Percentiles rank a stretch among this genome's conserved stretches.
These are phyloP conservation scores for Blastobotrys indianensis DNA, from an alignment of 1,139 yeast genomes.

Conservation along the genomic window DNA sequence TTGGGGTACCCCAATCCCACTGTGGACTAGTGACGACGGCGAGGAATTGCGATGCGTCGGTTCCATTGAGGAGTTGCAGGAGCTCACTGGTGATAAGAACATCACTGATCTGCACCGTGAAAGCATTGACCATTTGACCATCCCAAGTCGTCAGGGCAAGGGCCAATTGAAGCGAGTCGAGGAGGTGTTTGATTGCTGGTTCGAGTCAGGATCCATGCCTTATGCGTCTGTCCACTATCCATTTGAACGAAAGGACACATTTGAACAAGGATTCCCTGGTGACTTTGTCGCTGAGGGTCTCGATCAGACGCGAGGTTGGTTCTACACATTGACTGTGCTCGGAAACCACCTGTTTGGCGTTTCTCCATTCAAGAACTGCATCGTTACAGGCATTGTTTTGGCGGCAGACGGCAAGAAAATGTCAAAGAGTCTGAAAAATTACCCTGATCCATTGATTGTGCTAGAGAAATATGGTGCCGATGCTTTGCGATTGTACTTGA, in stretches of 20 bases:
- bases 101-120: conserved; percentile 94
- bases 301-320: conserved; percentile 99
- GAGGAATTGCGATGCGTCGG: conserved; percentile 93
- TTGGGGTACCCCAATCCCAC: conserved; percentile 99
- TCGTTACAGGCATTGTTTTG: conserved; percentile 92
- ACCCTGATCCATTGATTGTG: conserved; percentile 87
- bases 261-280: conserved; percentile 80
- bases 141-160: conserved; percentile 89
- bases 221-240: conserved; percentile 97
- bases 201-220: conserved; percentile 99
- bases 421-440: conserved; percentile 97
- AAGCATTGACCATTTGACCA: conserved; percentile 80
- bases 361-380: conserved; percentile 92
- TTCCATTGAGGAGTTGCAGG: conserved; percentile 76
- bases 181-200: conserved; percentile 99
- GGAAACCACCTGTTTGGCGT: conserved; percentile 91
- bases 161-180: conserved; percentile 85
- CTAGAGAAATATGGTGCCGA: conserved; percentile 93
- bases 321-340: conserved; percentile 89
- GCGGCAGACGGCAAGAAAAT: conserved; percentile 99
- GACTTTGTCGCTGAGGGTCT: conserved; percentile 97
- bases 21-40: conserved; percentile 93
- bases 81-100: conserved; percentile 72
- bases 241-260: conserved; percentile 71
- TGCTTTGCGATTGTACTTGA: conserved; percentile 89